Percentiles rank a stretch among this genome's conserved stretches.
phyloP scores from a whole-genome alignment of 164 flowering plant species.

The Kingdonia uniflora region DNA sequence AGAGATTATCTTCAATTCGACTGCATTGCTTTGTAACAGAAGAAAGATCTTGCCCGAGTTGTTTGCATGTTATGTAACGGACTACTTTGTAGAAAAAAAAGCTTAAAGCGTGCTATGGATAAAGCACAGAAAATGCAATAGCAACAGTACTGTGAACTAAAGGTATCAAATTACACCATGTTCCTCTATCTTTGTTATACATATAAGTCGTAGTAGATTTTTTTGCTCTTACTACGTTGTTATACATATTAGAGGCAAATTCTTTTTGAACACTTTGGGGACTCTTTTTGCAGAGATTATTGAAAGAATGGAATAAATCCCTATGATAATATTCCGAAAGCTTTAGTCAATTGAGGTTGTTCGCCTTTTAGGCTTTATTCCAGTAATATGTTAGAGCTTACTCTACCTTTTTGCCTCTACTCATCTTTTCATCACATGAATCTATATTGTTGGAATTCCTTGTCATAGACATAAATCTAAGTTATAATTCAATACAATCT shows the following conservation, averaged over 20 bases:
- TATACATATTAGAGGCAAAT: constrained; percentile 70
- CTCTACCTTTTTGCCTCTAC: background rate
- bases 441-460: background rate
- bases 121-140: constrained; percentile 90
- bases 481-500: background rate
- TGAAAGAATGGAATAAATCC: constrained; percentile 74
- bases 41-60: constrained; percentile 90
- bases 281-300: constrained; percentile 42
- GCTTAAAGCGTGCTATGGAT: constrained; percentile 62
- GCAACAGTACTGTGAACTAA: constrained; percentile 78
- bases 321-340: constrained; percentile 81
- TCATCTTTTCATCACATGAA: background rate
- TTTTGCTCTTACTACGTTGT: no score
- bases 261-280: constrained; percentile 84
- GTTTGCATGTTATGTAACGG: constrained; percentile 86
- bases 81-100: constrained; percentile 42
- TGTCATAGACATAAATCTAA: background rate
- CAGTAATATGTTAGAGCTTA: background rate
- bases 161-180: constrained; percentile 29
- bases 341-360: no score
- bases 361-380: background rate
- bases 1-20: constrained; percentile 70
- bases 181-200: background rate
- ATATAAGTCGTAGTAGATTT: no score
- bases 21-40: constrained; percentile 80